phyloP scores from a whole-genome alignment of 805 yeast genomes.

The Teunomyces aglyptinius region DNA sequence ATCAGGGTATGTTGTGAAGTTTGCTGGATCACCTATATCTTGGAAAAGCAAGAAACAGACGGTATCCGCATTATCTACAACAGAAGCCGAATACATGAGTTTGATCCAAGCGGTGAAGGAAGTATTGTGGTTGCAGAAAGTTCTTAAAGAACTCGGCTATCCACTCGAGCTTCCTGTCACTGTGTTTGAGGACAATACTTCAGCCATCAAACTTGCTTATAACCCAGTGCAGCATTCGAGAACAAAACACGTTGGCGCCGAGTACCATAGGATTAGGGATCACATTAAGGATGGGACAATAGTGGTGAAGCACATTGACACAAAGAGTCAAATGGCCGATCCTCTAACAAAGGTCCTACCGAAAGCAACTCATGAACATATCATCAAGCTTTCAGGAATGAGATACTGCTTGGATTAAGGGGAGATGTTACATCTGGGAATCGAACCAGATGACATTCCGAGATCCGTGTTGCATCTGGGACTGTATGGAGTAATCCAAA shows the following conservation, averaged over 20 bases:
- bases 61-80: conserved; percentile 11
- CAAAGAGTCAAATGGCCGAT: no score
- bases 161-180: neutral
- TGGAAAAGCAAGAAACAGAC: conserved; percentile 16
- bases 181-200: neutral
- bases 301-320: neutral
- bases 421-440: neutral
- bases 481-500: no score
- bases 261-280: neutral
- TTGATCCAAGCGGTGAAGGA: conserved; percentile 10
- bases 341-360: no score
- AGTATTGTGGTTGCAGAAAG: conserved; percentile 6
- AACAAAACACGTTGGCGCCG: neutral
- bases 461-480: no score
- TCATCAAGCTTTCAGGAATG: neutral
- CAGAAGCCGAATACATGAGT: conserved; percentile 16
- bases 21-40: conserved; percentile 12
- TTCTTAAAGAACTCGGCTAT: neutral
- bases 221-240: neutral
- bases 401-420: neutral
- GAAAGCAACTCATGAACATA: no score
- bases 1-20: conserved; percentile 1
- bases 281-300: neutral
- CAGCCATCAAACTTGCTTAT: neutral
- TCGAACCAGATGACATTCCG: no score